These are phyloP conservation scores for Chamaenerion angustifolium DNA, from an alignment of 345 rosid genomes.

Conservation along the genomic window DNA sequence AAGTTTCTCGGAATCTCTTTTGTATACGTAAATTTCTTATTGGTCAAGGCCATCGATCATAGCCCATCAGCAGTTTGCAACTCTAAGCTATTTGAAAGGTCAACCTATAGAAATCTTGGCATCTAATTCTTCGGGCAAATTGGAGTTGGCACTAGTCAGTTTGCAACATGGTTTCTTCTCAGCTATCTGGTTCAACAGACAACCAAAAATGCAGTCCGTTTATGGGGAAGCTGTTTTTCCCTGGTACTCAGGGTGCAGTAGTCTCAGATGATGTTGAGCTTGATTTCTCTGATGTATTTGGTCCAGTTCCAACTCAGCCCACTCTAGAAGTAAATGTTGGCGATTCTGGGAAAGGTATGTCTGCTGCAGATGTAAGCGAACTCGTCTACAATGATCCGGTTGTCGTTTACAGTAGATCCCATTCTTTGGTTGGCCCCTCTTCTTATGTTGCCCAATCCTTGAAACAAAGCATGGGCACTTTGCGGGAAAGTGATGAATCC, in stretches of 20 bases:
- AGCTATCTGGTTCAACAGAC: conserved; percentile 22
- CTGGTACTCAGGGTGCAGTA: conserved; percentile 26
- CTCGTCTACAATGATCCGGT: conserved; percentile 52
- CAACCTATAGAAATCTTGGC: conserved; percentile 12
- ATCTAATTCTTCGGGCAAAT: background rate
- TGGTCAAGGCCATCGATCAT: conserved; percentile 37
- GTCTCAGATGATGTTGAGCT: conserved; percentile 40
- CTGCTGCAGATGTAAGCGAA: conserved; percentile 19
- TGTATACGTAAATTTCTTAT: conserved; percentile 29
- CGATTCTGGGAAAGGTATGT: conserved; percentile 15
- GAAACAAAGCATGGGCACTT: conserved; percentile 51
- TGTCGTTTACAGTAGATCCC: conserved; percentile 64
- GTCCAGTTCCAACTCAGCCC: conserved; percentile 37
- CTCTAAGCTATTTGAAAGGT: conserved; percentile 8
- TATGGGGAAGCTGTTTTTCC: conserved; percentile 21
- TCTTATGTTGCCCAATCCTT: conserved; percentile 39
- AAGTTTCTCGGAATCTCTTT: conserved; percentile 47
- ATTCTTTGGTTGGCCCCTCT: conserved; percentile 86
- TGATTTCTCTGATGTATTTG: conserved; percentile 66
- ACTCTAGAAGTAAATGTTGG: conserved; percentile 16
- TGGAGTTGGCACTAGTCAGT: background rate
- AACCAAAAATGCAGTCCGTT: conserved; percentile 16
- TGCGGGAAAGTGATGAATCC: conserved; percentile 35
- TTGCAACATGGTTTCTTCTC: conserved; percentile 46
- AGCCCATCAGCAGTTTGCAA: conserved; percentile 17